phyloP scores from a whole-genome alignment of 2,329 filamentous ascomycete genomes.

The Venturia nashicola region DNA sequence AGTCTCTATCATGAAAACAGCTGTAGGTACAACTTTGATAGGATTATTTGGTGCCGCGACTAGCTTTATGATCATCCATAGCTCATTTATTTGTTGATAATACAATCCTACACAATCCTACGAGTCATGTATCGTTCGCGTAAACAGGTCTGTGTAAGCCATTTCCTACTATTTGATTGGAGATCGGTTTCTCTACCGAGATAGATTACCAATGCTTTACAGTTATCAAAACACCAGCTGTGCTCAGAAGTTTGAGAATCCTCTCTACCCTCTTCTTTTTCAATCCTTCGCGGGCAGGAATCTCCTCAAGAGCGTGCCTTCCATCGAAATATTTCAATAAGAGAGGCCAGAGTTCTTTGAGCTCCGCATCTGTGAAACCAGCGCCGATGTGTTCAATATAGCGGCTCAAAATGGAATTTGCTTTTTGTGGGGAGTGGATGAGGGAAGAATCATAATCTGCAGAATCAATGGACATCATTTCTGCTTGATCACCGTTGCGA shows the following conservation, averaged over 20 bases:
- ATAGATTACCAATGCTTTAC: conserved; percentile 26
- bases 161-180: background rate
- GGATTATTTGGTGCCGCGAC: no score
- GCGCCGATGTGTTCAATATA: conserved; percentile 40
- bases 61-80: no score
- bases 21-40: no score
- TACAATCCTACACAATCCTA: background rate
- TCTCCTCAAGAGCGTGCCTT: conserved; percentile 68
- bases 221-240: conserved; percentile 44
- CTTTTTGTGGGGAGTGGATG: conserved; percentile 66
- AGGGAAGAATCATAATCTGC: conserved; percentile 22
- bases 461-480: conserved; percentile 2
- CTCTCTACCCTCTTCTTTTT: conserved; percentile 58
- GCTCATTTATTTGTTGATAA: no score
- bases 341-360: conserved; percentile 56
- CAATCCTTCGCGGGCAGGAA: conserved; percentile 72
- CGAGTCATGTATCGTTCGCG: background rate
- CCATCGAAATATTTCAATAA: conserved; percentile 86
- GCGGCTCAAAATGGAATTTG: conserved; percentile 64
- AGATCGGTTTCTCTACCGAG: background rate
- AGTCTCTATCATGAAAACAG: no score
- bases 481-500: background rate
- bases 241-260: conserved; percentile 52
- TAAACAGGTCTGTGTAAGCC: background rate
- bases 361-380: conserved; percentile 33